phyloP scores from a whole-genome alignment of 1,284 basidiomycete species.

The Waitea zeae region DNA sequence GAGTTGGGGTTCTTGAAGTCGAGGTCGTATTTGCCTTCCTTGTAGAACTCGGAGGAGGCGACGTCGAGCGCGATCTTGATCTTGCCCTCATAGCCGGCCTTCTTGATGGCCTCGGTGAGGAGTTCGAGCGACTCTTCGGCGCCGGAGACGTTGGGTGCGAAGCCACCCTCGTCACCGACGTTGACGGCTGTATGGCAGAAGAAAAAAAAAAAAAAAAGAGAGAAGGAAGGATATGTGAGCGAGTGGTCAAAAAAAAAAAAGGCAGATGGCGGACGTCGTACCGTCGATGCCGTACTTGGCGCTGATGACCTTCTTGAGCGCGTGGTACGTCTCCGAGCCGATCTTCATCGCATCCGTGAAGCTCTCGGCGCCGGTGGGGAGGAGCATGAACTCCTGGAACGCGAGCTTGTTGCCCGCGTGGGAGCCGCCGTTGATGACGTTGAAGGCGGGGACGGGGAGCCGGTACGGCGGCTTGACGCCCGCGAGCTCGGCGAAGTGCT shows the following conservation, averaged over 20 bases:
- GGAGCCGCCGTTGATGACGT: slow-evolving; percentile 99
- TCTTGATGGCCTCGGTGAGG: slow-evolving; percentile 89
- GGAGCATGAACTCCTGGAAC: slow-evolving; percentile 99
- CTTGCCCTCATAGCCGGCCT: slow-evolving; percentile 97
- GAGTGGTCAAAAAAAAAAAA: slow-evolving; percentile 1
- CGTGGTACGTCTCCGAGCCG: slow-evolving; percentile 97
- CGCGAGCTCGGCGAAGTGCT: slow-evolving; percentile 90
- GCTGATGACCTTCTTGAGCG: slow-evolving; percentile 97
- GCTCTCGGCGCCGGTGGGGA: slow-evolving; percentile 80
- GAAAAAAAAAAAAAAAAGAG: slow-evolving; percentile 6
- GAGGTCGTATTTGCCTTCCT: slow-evolving; percentile 98
- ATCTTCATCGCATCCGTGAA: slow-evolving; percentile 99
- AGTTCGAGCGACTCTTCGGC: slow-evolving; percentile 97
- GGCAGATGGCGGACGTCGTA: slow-evolving; percentile 25
- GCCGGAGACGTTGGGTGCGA: slow-evolving; percentile 94
- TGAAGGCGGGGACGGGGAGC: slow-evolving; percentile 87
- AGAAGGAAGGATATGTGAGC: not conserved
- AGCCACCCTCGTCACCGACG: slow-evolving; percentile 99
- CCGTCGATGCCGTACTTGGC: slow-evolving; percentile 99
- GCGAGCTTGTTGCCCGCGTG: slow-evolving; percentile 99
- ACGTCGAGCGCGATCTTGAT: slow-evolving; percentile 99
- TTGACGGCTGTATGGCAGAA: slow-evolving; percentile 94
- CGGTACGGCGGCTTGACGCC: slow-evolving; percentile 88
- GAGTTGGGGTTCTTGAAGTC: slow-evolving; percentile 99
- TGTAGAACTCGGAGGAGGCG: slow-evolving; percentile 99